Evolutionary conservation across 2,329 filamentous ascomycete species (phyloP).

Genomic region (Septoria linicola): DNA sequence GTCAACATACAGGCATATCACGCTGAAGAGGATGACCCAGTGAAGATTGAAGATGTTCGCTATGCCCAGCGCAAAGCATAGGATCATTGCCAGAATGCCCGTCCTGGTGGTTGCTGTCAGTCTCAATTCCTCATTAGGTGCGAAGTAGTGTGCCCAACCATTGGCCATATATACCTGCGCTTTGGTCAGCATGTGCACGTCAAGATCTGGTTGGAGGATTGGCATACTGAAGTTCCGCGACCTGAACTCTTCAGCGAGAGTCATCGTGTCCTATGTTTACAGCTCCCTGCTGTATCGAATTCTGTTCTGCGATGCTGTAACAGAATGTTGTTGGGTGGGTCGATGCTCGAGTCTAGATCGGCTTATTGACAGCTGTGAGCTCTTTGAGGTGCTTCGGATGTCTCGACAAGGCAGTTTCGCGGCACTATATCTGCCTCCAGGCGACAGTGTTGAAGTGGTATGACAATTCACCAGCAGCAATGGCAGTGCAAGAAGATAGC

Average conservation of each 20-base stretch:
- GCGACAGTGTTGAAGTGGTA: background rate
- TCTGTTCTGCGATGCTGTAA: background rate
- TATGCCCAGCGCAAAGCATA: conserved; percentile 67
- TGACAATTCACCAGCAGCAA: background rate
- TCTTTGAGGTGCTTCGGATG: background rate
- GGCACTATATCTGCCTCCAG: too few relatives aligned
- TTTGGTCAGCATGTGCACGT: conserved; percentile 9
- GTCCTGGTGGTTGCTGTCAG: conserved; percentile 42
- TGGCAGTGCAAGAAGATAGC: too few relatives aligned
- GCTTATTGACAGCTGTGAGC: background rate
- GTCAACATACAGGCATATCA: conserved; percentile 50
- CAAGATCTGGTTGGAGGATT: background rate
- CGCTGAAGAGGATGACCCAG: conserved; percentile 61
- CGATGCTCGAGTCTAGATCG: background rate
- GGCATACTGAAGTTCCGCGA: conserved; percentile 66
- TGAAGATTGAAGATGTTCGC: conserved; percentile 65
- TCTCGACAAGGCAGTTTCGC: too few relatives aligned
- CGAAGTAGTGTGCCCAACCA: conserved; percentile 47
- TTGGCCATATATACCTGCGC: conserved; percentile 65
- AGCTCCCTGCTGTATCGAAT: too few relatives aligned
- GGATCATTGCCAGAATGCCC: conserved; percentile 60
- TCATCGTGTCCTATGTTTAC: conserved; percentile 47
- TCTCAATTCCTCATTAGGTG: background rate
- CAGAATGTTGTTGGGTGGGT: background rate
- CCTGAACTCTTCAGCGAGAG: conserved; percentile 61